phyloP scores from a whole-genome alignment of 2,329 filamentous ascomycete genomes.

The Pyrenophora tritici-repentis region DNA sequence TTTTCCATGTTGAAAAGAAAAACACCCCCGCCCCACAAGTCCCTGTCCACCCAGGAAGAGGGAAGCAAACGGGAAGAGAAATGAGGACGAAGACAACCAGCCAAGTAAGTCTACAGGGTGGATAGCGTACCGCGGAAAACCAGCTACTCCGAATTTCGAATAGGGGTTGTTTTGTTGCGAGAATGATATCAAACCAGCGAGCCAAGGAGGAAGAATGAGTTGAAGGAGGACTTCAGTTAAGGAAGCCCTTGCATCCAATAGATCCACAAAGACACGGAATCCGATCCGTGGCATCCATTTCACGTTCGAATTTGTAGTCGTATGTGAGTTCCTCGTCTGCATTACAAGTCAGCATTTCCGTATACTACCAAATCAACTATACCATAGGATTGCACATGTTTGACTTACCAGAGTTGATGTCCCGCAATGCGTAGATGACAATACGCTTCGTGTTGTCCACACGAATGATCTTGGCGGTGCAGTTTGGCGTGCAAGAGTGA shows the following conservation, averaged over 20 bases:
- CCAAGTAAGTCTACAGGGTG: no score
- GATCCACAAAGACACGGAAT: constrained; percentile 98
- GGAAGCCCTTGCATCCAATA: constrained; percentile 95
- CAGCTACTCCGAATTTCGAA: no score
- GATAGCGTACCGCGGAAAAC: no score
- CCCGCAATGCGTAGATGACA: constrained; percentile 95
- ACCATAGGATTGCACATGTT: background rate
- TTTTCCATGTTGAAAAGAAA: no score
- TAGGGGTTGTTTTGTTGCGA: background rate
- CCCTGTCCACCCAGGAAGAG: no score
- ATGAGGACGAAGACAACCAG: no score
- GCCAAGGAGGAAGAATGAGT: background rate
- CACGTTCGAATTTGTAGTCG: constrained; percentile 99
- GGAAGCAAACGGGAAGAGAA: no score
- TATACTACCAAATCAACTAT: constrained; percentile 1
- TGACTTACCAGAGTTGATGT: constrained; percentile 88
- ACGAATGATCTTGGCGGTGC: constrained; percentile 98
- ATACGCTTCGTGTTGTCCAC: constrained; percentile 98
- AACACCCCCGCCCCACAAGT: no score
- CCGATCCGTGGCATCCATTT: constrained; percentile 90
- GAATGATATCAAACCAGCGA: background rate
- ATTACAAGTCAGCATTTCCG: constrained; percentile 30
- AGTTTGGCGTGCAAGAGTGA: constrained; percentile 96
- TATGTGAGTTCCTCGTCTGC: constrained; percentile 98
- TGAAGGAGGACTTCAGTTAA: constrained; percentile 69